Base-by-base conservation (phyloP, 1,284 basidiomycete species). In the Melampsora medusae region DNA sequence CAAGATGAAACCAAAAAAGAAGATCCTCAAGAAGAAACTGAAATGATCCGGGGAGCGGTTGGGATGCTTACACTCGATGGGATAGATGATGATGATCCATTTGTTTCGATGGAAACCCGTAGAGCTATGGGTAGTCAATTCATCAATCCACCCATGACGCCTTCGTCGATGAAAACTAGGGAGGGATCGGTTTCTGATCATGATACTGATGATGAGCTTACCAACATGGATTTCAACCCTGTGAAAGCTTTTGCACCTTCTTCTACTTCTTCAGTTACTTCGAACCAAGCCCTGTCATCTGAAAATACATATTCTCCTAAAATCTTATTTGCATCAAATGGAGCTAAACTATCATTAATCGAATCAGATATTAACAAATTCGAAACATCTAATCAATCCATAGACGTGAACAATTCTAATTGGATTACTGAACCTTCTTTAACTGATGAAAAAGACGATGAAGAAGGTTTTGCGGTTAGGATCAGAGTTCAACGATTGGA, bases 81-180 rank as follows among this genome's bases (percentile, higher is more conserved):
- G 3, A 72, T 72, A 56, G 70, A 72, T 25, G 46, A 48, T 25
- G 70, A 72, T 46, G 70, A 72, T 66, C 70, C 70, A 7, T 72
- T 72, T 59, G 70, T 72, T 22, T 72, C 70, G 17, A 72, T 72
- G 31, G 70, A 72, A 56, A 72, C 70, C 66, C 70, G 70, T 28
- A 42, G 62, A 50, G 70, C 70, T 64, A 33, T 72, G 56, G 70
- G 65, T 38, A 72, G 61, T 42, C 70, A 65, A 53, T 53, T 66
- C 6, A 33, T 72, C 31, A 56, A 42, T 33, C 46, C 25, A 49
- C 56, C 62, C 28, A 53, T 25, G 17, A 65, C 62, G 59, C 53
- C 61, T 16, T 56, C 61, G 53, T 72, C 70, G 14, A 48, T 35
- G 16, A 35, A 59, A 59, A 59, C n/a, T 59, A 59, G 7, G 28